Evolutionary conservation across 306 rosid genomes (phyloP).

Genomic region (Lablab purpureus): DNA sequence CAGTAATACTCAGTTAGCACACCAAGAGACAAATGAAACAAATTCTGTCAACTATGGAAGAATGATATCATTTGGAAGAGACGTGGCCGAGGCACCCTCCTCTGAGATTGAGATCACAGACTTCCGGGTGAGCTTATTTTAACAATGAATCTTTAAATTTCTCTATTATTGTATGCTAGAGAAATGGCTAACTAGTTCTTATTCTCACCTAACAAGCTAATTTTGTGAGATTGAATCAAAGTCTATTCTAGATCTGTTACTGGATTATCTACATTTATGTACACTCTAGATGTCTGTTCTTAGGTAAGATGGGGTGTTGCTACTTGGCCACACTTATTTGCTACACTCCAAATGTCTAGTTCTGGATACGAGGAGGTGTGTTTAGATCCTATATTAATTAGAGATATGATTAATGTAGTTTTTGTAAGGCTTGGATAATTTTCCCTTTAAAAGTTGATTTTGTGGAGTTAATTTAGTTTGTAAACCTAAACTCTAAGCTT

Average conservation of each 20-base stretch:
- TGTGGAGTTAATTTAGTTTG: too few species aligned
- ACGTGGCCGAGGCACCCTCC: conserved; percentile 73
- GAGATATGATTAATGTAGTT: not conserved
- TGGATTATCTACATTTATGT: not conserved
- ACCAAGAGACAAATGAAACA: conserved; percentile 49
- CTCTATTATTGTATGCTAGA: conserved; percentile 4
- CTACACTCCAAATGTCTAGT: not conserved
- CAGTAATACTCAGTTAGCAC: conserved; percentile 41
- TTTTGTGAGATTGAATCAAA: not conserved
- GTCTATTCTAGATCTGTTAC: not conserved
- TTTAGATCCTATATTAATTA: not conserved
- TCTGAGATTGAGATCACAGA: conserved; percentile 66
- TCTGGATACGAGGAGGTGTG: not conserved
- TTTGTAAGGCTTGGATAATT: not conserved
- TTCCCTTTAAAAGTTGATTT: too few species aligned
- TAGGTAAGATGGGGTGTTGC: not conserved
- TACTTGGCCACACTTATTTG: not conserved
- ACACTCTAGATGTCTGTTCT: not conserved
- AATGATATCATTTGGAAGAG: conserved; percentile 79
- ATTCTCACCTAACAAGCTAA: not conserved
- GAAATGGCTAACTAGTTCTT: not conserved
- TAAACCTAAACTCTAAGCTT: not conserved
- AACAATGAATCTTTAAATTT: conserved; percentile 26
- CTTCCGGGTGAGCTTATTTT: conserved; percentile 61
- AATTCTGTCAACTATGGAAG: conserved; percentile 66